Evolutionary conservation across 306 rosid species (phyloP), one percentile per base, ranked within the genome.

Genomic region (Cucurbita pepo): DNA sequence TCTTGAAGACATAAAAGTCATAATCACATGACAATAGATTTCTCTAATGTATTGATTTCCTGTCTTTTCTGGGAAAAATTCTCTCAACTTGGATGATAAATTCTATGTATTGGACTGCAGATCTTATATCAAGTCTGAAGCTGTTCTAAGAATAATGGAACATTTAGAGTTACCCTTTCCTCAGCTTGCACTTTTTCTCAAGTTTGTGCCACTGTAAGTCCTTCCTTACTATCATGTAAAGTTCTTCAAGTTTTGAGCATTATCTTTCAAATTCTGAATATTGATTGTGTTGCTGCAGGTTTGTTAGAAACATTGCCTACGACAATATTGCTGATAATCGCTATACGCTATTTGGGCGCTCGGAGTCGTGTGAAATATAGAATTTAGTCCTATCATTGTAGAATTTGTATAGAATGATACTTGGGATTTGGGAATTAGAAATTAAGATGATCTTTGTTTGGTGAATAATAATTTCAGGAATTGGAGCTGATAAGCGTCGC

Each of bases 291-390:
- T 64, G 87, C 92, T 64, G 87, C 92, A 90, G 97, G 75, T 90
- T 94, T 70, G 44, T 82, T 69, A 83, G 92, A 80, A 91, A 90
- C 73, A 85, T 90, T 61, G 84, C 61, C 25, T 94, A 94, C 69
- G 98, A 94, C 88, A 90, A 87, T 70, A 85, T 94, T 77, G 98
- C 98, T 58, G 83, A 90, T 85, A 94, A 90, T 56, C 97, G 98
- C n/a, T 90, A 94, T 81, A 58, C 48, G 4, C 40, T 90, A 74
- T 94, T 94, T 54, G 98, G 97, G 37, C 92, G 95, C 65, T 79
- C 98, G 2, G 98, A 94, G 66, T 86, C 97, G 15, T 90, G 95
- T 78, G 95, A 88, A 82, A 82, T 89, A 83, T 87, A 86, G 72
- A 72, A 15, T 52, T 58, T 5, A 73, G 25, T 43, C 7, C 18